Base-by-base conservation (phyloP, 1,284 basidiomycete species). In the Ceraceosorus guamensis region DNA sequence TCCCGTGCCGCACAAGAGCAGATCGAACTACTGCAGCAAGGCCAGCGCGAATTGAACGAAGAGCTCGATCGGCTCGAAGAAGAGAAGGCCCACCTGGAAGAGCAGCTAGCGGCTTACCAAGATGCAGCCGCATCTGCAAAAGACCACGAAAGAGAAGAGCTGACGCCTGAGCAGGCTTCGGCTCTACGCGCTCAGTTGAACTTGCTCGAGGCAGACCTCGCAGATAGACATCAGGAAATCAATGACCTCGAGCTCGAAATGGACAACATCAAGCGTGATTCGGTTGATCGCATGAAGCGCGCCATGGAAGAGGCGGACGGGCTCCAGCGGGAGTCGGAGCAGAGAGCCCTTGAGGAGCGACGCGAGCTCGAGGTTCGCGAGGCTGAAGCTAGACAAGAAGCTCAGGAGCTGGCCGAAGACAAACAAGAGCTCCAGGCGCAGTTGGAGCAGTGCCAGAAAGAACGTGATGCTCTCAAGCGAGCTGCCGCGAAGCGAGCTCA, bases 11-110 rank as follows among this genome's bases (percentile, higher is more conserved):
- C 50, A 13, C 37, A 24, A 30, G 31, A 30, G 14, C 35, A 41
- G 24, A 56, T 56, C 35, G 35, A 32, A 16, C 41, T 44, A 34
- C 48, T 56, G 5, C 30, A 50, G 24, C 24, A 32, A 4, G 53
- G 50, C 43, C 55, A 56, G 18, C 31, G 52, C 14, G 51, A 56
- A 16, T 48, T 56, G 8, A 56, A 56, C 31, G 54, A 56, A 34
- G n/a, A 52, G 14, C 34, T 56, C 43, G 54, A 56, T 32, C 49
- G 45, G 35, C 31, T 34, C 4, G 54, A 56, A 16, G 51, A 30
- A 11, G 24, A 55, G 30, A 24, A 33, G 48, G 33, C 11, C 34
- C 8, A 30, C 4, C 6, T 48, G 32, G 16, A 55, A 35, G 37
- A 31, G 13, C 35, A 55, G 52, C 39, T 55, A 4, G 24, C 24